These are phyloP conservation scores for Saccharomyces hybrid DNA, from an alignment of 1,139 yeast species.

Conservation along the genomic window DNA sequence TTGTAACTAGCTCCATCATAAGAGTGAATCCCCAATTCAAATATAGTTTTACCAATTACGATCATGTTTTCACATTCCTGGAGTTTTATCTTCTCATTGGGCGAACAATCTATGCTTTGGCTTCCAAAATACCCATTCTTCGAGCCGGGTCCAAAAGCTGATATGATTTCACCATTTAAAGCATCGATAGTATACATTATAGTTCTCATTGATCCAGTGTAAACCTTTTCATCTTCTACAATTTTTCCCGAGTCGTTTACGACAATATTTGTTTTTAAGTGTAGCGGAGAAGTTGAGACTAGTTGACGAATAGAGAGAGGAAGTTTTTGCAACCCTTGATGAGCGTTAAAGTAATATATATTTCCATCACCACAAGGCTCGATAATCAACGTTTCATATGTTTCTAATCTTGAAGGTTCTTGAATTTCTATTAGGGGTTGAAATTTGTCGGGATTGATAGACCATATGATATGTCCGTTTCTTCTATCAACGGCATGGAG, in stretches of 20 bases:
- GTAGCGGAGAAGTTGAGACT: conserved; percentile 77
- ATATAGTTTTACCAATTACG: conserved; percentile 40
- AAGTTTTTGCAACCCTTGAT: conserved; percentile 64
- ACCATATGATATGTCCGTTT: conserved; percentile 76
- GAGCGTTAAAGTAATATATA: conserved; percentile 77
- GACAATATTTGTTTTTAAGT: conserved; percentile 37
- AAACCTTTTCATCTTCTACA: conserved; percentile 74
- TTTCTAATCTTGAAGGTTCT: conserved; percentile 16
- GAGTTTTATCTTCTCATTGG: conserved; percentile 7
- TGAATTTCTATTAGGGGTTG: conserved; percentile 28
- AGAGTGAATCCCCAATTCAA: conserved; percentile 56
- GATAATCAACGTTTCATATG: conserved; percentile 57
- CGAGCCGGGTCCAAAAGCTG: conserved; percentile 54
- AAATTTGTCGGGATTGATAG: conserved; percentile 41
- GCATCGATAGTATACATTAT: conserved; percentile 70
- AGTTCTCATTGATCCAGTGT: conserved; percentile 78
- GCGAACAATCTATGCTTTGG: not conserved
- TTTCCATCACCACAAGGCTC: conserved; percentile 88
- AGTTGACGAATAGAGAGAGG: conserved; percentile 78
- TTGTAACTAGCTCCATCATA: conserved; percentile 70
- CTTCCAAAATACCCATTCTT: conserved; percentile 13
- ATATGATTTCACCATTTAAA: conserved; percentile 63
- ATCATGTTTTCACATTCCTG: conserved; percentile 22
- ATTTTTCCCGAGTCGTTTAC: conserved; percentile 33
- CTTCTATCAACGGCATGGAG: conserved; percentile 73